Evolutionary conservation across 2,329 filamentous ascomycete species (phyloP).

Genomic region (Colletotrichum sansevieriae): DNA sequence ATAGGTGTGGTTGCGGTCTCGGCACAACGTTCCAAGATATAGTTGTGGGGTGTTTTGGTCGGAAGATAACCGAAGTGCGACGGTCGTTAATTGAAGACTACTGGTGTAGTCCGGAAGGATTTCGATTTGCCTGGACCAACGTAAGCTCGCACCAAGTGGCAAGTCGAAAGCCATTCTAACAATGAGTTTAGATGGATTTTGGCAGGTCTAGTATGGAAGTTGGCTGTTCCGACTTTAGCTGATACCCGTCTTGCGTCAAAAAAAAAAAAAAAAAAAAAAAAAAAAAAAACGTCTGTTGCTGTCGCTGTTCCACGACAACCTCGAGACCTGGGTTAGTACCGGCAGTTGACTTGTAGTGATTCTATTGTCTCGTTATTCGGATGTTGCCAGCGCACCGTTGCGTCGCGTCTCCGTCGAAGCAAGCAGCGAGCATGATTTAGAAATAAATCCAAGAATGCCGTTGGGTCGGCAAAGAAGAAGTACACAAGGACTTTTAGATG

Average conservation of each 20-base stretch:
- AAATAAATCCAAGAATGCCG: no score
- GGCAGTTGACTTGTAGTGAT: no score
- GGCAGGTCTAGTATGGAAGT: not conserved
- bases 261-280: no score
- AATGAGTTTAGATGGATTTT: not conserved
- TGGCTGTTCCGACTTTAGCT: not conserved
- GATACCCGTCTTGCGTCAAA: conserved; percentile 1
- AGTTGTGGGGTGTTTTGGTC: not conserved
- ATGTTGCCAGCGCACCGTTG: no score
- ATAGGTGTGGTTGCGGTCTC: not conserved
- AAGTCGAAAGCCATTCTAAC: not conserved
- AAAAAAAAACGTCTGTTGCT: not conserved
- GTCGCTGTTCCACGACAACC: not conserved
- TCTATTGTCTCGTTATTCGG: no score
- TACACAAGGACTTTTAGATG: no score
- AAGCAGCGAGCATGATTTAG: no score
- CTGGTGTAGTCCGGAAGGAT: not conserved
- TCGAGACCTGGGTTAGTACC: not conserved
- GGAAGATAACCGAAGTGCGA: not conserved
- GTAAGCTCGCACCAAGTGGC: not conserved
- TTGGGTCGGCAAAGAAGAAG: no score
- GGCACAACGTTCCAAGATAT: not conserved
- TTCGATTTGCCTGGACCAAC: not conserved
- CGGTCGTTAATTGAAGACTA: not conserved
- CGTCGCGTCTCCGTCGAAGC: no score